These are phyloP conservation scores for Dictyostelium capitatum DNA, from an alignment of 78 protist genomes.

Conservation along the genomic window DNA sequence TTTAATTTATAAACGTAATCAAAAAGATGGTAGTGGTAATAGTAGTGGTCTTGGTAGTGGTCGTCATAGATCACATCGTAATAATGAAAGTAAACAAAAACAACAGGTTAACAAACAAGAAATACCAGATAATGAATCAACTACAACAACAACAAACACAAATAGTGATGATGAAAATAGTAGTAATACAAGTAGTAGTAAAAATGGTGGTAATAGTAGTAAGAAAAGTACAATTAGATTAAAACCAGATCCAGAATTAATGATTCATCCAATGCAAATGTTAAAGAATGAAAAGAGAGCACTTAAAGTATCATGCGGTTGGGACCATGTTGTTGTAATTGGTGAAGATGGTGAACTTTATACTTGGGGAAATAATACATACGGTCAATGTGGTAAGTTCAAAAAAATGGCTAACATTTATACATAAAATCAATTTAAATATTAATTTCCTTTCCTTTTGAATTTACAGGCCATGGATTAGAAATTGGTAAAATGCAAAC, in stretches of 20 bases:
- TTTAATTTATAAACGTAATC: slow-evolving; percentile 27
- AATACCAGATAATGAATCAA: slow-evolving; percentile 1
- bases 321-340: slow-evolving; percentile 67
- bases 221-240: background rate
- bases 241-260: slow-evolving; percentile 51
- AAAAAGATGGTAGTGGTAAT: slow-evolving; percentile 6
- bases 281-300: slow-evolving; percentile 61
- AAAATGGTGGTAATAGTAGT: background rate
- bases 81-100: background rate
- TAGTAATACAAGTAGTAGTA: background rate
- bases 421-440: too few species aligned
- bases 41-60: background rate
- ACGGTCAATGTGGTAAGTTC: slow-evolving; percentile 30
- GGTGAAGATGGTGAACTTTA: slow-evolving; percentile 53
- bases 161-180: background rate
- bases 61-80: background rate
- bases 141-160: background rate
- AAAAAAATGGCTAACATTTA: too few species aligned
- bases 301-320: slow-evolving; percentile 57
- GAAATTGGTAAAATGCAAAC: slow-evolving; percentile 41
- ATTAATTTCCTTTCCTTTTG: too few species aligned
- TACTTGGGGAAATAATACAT: slow-evolving; percentile 71
- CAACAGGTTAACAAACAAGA: background rate
- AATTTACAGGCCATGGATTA: slow-evolving; percentile 58
- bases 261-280: slow-evolving; percentile 30